Conservation (phyloP, 352 stramenopile genomes). For the Blastocystis sp. region DNA sequence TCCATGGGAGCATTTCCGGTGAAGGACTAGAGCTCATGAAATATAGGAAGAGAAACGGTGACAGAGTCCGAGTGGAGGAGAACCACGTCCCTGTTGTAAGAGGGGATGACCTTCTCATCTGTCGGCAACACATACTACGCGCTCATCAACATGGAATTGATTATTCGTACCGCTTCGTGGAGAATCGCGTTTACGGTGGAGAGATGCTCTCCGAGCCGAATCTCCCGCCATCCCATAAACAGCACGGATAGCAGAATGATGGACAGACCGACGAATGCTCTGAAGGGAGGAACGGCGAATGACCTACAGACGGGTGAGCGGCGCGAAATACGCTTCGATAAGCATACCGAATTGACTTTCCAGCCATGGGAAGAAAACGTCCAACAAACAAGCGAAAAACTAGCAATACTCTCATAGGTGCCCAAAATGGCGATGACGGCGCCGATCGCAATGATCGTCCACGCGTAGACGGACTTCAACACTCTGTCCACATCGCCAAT, state of each 20-base stretch:
- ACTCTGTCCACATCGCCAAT: background rate
- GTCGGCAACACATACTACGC: slow-evolving; percentile 47
- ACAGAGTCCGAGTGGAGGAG: slow-evolving; percentile 4
- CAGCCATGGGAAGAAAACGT: background rate
- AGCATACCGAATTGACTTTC: background rate
- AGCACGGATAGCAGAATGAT: slow-evolving; percentile 10
- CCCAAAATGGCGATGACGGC: slow-evolving; percentile 43
- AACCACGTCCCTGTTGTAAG: slow-evolving; percentile 49
- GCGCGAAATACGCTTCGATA: background rate
- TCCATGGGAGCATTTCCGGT: slow-evolving; percentile 12
- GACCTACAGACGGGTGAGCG: background rate
- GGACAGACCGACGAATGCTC: background rate
- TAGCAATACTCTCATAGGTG: slow-evolving; percentile 60
- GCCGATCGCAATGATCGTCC: slow-evolving; percentile 30
- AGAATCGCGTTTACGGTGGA: slow-evolving; percentile 41
- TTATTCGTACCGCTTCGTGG: slow-evolving; percentile 16
- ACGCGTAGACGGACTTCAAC: background rate
- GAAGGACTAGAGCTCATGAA: slow-evolving; percentile 9
- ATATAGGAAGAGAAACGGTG: background rate
- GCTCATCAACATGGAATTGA: background rate
- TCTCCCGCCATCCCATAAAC: slow-evolving; percentile 26
- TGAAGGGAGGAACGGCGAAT: background rate
- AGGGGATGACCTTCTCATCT: slow-evolving; percentile 16
- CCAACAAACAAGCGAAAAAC: background rate
- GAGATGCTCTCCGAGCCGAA: slow-evolving; percentile 12